A percentile compares a stretch with the other conserved stretches of the same genome.
Evolutionary conservation across 164 flowering plant species (phyloP).

Genomic region (Malania oleifera): DNA sequence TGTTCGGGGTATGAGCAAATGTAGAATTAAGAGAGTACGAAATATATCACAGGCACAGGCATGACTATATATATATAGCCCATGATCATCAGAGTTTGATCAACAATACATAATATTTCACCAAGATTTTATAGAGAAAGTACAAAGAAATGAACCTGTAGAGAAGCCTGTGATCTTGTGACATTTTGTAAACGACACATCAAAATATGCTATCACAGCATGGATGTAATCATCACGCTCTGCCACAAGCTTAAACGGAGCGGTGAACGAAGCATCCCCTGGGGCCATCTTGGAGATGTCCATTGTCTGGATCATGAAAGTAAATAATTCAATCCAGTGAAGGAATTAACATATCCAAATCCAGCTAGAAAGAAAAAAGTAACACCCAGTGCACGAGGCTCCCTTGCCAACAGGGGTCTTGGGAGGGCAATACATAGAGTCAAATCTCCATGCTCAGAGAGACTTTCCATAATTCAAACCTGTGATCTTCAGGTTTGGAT

Average conservation of each 20-base stretch:
- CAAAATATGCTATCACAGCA: constrained; percentile 96
- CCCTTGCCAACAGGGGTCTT: no score
- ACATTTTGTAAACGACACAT: constrained; percentile 87
- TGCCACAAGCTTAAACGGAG: constrained; percentile 91
- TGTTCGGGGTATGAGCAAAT: no score
- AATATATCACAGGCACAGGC: no score
- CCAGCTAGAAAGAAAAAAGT: background rate
- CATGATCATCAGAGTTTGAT: no score
- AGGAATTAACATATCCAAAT: background rate
- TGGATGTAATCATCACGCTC: constrained; percentile 89
- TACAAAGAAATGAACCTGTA: constrained; percentile 52
- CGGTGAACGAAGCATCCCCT: constrained; percentile 92
- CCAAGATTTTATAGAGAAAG: background rate
- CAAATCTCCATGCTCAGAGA: no score
- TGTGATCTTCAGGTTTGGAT: no score
- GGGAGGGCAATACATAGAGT: no score
- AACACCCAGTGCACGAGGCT: no score
- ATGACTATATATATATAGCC: no score
- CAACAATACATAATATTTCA: background rate
- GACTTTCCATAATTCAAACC: no score
- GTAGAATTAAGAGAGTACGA: no score
- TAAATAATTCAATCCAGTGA: constrained; percentile 1
- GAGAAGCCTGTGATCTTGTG: constrained; percentile 91
- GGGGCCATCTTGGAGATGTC: constrained; percentile 91
- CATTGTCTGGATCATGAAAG: constrained; percentile 62